Percentiles rank a stretch among this genome's conserved stretches.
Conservation (phyloP, 2,329 filamentous ascomycete species). For the Botryotinia calthae region DNA sequence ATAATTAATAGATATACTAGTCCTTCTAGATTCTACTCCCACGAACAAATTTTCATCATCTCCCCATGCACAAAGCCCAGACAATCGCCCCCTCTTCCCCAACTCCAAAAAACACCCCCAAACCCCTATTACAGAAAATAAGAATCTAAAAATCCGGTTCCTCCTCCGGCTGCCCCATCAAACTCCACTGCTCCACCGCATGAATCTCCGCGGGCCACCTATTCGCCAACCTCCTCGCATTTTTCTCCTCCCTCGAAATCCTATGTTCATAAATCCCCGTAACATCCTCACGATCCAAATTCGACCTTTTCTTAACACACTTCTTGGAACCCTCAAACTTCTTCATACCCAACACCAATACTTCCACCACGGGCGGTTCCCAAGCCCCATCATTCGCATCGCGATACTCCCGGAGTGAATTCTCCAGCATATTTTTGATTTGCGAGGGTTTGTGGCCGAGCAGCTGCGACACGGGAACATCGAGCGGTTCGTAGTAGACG, state of each 20-base stretch:
- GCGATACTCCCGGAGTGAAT: background rate
- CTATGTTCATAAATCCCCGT: background rate
- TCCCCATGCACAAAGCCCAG: background rate
- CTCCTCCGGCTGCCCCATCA: background rate
- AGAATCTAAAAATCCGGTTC: background rate
- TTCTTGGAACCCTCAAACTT: background rate
- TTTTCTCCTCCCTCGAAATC: background rate
- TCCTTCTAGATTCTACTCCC: background rate
- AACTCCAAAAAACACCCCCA: background rate
- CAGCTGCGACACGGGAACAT: background rate
- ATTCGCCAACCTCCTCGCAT: background rate
- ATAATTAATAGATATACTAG: background rate
- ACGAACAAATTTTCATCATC: background rate
- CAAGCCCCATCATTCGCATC: background rate
- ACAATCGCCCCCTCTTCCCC: too few relatives aligned
- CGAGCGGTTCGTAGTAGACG: background rate
- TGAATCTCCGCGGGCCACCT: conserved; percentile 14
- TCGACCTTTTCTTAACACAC: background rate
- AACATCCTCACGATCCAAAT: conserved; percentile 1
- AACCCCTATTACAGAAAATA: background rate
- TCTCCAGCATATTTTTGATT: background rate
- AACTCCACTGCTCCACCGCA: conserved; percentile 1
- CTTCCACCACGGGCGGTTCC: background rate
- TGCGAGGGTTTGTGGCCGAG: background rate
- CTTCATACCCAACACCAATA: background rate